Percentiles rank a stretch among this genome's conserved stretches.
These are phyloP conservation scores for Aspergillus terreus DNA, from an alignment of 2,329 filamentous ascomycete species.

Conservation along the genomic window DNA sequence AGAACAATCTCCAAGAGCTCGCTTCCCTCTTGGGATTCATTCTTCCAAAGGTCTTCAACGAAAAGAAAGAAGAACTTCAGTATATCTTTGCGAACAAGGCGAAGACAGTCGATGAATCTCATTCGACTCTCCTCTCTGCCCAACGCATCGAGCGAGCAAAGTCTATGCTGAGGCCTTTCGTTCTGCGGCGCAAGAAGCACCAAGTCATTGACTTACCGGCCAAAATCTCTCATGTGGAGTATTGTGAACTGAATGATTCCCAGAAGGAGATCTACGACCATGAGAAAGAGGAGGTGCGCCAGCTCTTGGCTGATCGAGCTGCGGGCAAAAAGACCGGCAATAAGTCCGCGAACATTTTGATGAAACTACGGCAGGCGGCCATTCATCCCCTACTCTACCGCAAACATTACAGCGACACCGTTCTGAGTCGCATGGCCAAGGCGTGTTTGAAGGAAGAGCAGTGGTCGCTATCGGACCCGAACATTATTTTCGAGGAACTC, in stretches of 20 bases:
- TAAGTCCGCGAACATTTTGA: constrained; percentile 66
- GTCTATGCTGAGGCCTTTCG: constrained; percentile 91
- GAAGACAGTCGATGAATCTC: constrained; percentile 66
- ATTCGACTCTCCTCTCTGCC: constrained; percentile 78
- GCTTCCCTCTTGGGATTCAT: constrained; percentile 91
- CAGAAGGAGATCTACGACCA: constrained; percentile 73
- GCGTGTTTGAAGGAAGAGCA: constrained; percentile 68
- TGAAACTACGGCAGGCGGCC: constrained; percentile 87
- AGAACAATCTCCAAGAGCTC: constrained; percentile 94
- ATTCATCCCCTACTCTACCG: constrained; percentile 89
- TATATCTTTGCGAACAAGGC: constrained; percentile 91
- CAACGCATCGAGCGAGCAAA: constrained; percentile 83
- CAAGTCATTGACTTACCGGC: constrained; percentile 83
- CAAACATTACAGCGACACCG: constrained; percentile 71
- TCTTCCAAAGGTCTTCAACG: constrained; percentile 76
- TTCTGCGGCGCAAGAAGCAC: constrained; percentile 87
- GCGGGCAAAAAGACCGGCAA: constrained; percentile 53
- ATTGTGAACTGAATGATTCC: constrained; percentile 70
- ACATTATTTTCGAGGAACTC: constrained; percentile 54
- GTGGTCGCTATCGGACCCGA: constrained; percentile 48
- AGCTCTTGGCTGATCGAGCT: constrained; percentile 58
- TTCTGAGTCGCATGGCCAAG: constrained; percentile 71
- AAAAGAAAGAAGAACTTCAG: constrained; percentile 72
- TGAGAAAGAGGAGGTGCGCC: constrained; percentile 60
- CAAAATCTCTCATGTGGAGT: constrained; percentile 74